Percentiles rank a stretch among this genome's conserved stretches.
Evolutionary conservation across 345 rosid genomes (phyloP).

Genomic region (Aquilaria sinensis): DNA sequence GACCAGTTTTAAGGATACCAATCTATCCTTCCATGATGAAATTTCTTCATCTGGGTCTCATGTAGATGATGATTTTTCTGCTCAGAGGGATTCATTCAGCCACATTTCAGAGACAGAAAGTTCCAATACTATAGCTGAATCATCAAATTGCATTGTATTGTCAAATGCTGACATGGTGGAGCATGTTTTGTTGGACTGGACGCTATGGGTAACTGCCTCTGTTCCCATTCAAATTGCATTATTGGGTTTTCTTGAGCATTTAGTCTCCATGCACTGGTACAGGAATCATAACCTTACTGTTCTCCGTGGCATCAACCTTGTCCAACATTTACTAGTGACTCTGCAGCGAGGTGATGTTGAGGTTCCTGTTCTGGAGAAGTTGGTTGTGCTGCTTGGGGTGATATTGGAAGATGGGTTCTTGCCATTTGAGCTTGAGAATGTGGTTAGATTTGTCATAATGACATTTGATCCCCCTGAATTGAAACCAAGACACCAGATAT

Average conservation of each 20-base stretch:
- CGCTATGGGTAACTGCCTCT: constrained; percentile 84
- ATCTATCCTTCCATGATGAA: constrained; percentile 69
- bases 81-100: constrained; percentile 74
- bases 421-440: constrained; percentile 84
- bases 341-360: constrained; percentile 96
- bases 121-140: constrained; percentile 61
- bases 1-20: constrained; percentile 65
- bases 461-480: constrained; percentile 88
- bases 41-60: constrained; percentile 82
- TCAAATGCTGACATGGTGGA: constrained; percentile 94
- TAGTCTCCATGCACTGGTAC: constrained; percentile 97
- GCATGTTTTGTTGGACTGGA: constrained; percentile 96
- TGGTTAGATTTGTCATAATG: constrained; percentile 86
- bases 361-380: constrained; percentile 83
- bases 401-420: constrained; percentile 93
- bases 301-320: constrained; percentile 83
- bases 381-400: constrained; percentile 90
- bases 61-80: constrained; percentile 86
- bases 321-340: constrained; percentile 84
- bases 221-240: constrained; percentile 84
- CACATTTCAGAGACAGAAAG: constrained; percentile 87
- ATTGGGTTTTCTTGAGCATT: constrained; percentile 86
- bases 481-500: constrained; percentile 50
- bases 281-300: constrained; percentile 89
- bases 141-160: constrained; percentile 87